These are phyloP conservation scores for Allium sativum DNA, from an alignment of 106 monocot genomes.

Conservation along the genomic window DNA sequence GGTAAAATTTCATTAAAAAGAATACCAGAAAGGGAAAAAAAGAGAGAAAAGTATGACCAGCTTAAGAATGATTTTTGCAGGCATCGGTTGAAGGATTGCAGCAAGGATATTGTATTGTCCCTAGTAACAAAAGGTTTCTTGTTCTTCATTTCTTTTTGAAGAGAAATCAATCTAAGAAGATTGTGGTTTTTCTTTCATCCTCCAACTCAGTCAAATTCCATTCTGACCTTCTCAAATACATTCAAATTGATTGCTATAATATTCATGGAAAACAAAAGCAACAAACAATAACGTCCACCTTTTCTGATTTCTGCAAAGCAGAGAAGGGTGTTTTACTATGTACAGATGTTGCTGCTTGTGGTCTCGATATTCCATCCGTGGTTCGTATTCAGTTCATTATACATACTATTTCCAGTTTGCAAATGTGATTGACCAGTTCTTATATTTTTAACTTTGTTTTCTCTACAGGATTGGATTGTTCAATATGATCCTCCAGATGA, in stretches of 20 bases:
- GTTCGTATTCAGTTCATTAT: slow-evolving; percentile 45
- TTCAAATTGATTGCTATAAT: slow-evolving; percentile 64
- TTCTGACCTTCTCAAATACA: slow-evolving; percentile 69
- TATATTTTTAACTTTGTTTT: neutral
- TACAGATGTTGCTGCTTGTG: slow-evolving; percentile 96
- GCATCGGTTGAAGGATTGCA: slow-evolving; percentile 84
- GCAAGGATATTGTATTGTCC: slow-evolving; percentile 78
- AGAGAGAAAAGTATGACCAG: slow-evolving; percentile 40
- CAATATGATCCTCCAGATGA: slow-evolving; percentile 99
- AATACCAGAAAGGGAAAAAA: slow-evolving; percentile 9
- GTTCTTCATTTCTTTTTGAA: slow-evolving; percentile 81
- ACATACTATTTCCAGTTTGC: no score
- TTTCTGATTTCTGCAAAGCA: slow-evolving; percentile 82
- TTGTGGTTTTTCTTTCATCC: slow-evolving; percentile 96
- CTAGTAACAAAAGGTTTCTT: slow-evolving; percentile 68
- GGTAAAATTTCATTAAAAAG: slow-evolving; percentile 29
- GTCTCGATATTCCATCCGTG: slow-evolving; percentile 93
- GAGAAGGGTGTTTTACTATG: slow-evolving; percentile 80
- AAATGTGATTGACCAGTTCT: no score
- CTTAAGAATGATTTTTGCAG: slow-evolving; percentile 22
- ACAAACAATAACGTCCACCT: slow-evolving; percentile 68
- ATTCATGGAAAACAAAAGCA: slow-evolving; percentile 98
- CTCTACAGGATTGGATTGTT: slow-evolving; percentile 81
- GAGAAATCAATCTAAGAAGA: slow-evolving; percentile 57
- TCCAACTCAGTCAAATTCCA: slow-evolving; percentile 87